Base-by-base conservation (phyloP, 495 filamentous ascomycete genomes). In the Venustampulla echinocandica region DNA sequence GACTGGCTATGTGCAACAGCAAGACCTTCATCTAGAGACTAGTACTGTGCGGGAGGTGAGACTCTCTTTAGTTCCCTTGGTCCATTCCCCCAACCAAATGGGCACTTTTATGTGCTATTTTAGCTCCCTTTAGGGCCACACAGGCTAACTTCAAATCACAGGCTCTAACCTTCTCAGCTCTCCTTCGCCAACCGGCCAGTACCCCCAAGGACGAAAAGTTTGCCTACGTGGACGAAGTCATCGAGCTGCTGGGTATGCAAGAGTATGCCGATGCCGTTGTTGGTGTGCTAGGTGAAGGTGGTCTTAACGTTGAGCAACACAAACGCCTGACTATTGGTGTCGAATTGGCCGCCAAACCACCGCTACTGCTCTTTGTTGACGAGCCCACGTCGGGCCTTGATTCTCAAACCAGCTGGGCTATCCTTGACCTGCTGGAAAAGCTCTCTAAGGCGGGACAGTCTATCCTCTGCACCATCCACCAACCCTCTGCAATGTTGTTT, bases 381-480 rank as follows among this genome's bases (percentile, higher is more conserved):
- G 89, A 95, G 56, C 89, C 89, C 0, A 95, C 89, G 0, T 84
- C 80, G 9, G 89, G 89, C 27, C 73, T 95, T 5, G 89, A 95
- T 59, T 79, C 76, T 34, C 85, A 88, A 57, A 78, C 75, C 39
- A 80, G 87, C 2, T 95, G 84, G 67, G 87, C 87, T 50, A 94
- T 93, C 50, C 76, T 90, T 11, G 78, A 82, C 36, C 92, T 92
- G 70, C 62, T 94, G 34, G 79, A 79, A 32, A 94, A 90, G 66
- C 74, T 94, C 10, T 79, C 87, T 0, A 77, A 75, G 1, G 76
- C 77, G 25, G 88, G 89, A 1, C 87, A 94, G 53, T 85, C 88
- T n/a, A 85, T 95, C 58, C 74, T 93, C 1, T 87, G 83, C 64
- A 94, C 88, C 0, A 95, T 94, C 50, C 89, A 95, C 60, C 89